A percentile compares a stretch with the other conserved stretches of the same genome.
phyloP scores from a whole-genome alignment of 805 yeast genomes.

The Lachancea nothofagi region DNA sequence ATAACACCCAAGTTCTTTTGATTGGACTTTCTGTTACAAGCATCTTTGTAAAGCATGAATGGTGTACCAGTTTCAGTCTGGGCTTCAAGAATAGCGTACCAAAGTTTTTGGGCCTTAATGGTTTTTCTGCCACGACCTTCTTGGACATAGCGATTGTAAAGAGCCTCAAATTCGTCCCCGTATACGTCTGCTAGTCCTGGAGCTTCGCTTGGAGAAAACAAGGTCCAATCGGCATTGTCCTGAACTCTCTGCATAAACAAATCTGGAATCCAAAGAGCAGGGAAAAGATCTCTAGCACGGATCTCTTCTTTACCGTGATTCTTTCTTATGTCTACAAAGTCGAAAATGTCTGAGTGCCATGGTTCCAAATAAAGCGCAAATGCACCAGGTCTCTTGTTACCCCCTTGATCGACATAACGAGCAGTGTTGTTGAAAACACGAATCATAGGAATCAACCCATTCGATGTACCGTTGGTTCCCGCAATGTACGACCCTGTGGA shows the following conservation, averaged over 20 bases:
- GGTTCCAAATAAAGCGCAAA: constrained; percentile 92
- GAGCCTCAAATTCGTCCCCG: constrained; percentile 74
- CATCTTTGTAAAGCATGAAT: constrained; percentile 87
- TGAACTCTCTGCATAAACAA: constrained; percentile 90
- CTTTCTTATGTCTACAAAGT: constrained; percentile 78
- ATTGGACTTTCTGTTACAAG: constrained; percentile 81
- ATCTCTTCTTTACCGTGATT: constrained; percentile 93
- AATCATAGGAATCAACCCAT: constrained; percentile 93
- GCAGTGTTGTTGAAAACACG: constrained; percentile 95
- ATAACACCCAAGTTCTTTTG: constrained; percentile 90
- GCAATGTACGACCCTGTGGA: constrained; percentile 83
- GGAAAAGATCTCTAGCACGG: constrained; percentile 88
- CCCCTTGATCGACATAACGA: constrained; percentile 96
- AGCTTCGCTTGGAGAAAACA: constrained; percentile 84
- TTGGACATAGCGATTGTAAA: constrained; percentile 67
- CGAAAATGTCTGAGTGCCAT: constrained; percentile 93
- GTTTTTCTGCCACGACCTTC: constrained; percentile 60
- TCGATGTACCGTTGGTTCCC: constrained; percentile 88
- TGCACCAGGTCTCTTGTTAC: constrained; percentile 97
- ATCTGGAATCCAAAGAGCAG: constrained; percentile 93
- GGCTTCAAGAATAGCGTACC: constrained; percentile 84
- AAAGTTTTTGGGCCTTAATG: constrained; percentile 80
- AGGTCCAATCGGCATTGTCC: constrained; percentile 72
- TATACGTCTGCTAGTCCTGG: constrained; percentile 78
- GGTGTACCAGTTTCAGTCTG: constrained; percentile 98